Conservation (phyloP, 352 stramenopile genomes). For the Blastocystis sp. region DNA sequence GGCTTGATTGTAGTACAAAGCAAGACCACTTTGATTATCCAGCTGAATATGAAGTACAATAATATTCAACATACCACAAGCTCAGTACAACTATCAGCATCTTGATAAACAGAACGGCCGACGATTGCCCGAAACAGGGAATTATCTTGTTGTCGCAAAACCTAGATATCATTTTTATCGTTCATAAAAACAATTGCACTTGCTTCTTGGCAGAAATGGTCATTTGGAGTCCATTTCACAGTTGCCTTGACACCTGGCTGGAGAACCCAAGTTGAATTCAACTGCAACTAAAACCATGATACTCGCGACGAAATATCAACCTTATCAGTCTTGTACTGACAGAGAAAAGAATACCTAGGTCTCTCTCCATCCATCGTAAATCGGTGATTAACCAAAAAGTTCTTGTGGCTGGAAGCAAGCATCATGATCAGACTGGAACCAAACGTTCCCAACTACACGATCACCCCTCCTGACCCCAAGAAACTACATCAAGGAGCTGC, state of each 20-base stretch:
- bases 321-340: constrained; percentile 61
- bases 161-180: background rate
- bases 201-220: constrained; percentile 28
- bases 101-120: background rate
- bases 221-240: constrained; percentile 23
- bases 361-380: background rate
- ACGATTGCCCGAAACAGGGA: background rate
- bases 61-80: background rate
- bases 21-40: constrained; percentile 21
- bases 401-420: background rate
- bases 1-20: constrained; percentile 8
- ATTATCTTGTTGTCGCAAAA: constrained; percentile 29
- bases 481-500: constrained; percentile 25
- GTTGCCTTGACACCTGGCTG: constrained; percentile 11
- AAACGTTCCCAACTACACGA: constrained; percentile 22
- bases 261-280: background rate
- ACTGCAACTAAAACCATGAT: background rate
- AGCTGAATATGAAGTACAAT: background rate
- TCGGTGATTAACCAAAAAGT: constrained; percentile 55
- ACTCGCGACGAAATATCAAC: background rate
- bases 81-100: constrained; percentile 15
- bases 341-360: constrained; percentile 38
- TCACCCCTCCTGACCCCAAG: background rate
- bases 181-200: background rate
- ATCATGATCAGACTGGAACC: constrained; percentile 27